Evolutionary conservation across 306 rosid species (phyloP).

Genomic region (Vicia sativa): DNA sequence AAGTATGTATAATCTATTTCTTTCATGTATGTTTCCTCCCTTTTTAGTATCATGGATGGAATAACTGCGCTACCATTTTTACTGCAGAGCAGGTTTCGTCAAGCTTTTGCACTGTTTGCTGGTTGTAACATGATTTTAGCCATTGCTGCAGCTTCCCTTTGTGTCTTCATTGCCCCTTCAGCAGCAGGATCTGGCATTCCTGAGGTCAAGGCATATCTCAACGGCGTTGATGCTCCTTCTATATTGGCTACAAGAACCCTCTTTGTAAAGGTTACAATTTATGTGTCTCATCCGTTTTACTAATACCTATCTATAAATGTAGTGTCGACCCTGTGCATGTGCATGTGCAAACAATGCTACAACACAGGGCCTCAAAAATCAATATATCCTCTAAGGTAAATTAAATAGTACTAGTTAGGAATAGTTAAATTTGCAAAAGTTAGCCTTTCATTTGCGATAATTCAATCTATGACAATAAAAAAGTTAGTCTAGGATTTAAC

Average conservation of each 20-base stretch:
- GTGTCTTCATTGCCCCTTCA: conserved; percentile 76
- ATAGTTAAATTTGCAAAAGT: no score
- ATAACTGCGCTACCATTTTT: conserved; percentile 31
- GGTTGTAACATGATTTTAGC: conserved; percentile 62
- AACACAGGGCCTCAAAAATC: no score
- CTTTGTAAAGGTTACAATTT: conserved; percentile 64
- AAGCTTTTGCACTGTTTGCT: conserved; percentile 58
- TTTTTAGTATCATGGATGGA: background rate
- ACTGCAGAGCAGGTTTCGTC: conserved; percentile 60
- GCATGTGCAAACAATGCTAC: no score
- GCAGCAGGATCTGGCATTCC: conserved; percentile 94
- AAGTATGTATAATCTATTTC: conserved; percentile 42
- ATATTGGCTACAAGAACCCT: conserved; percentile 80
- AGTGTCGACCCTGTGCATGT: no score
- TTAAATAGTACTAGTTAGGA: no score
- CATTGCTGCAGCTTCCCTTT: conserved; percentile 59
- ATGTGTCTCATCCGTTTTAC: background rate
- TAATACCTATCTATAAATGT: background rate
- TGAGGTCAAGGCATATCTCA: conserved; percentile 91
- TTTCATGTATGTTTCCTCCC: background rate
- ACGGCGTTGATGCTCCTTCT: conserved; percentile 73
- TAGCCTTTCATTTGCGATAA: no score
- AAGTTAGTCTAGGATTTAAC: no score
- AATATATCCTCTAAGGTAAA: no score
- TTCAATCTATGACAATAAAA: no score